These are phyloP conservation scores for Paramecium caudatum DNA, from an alignment of 73 alveolate genomes.

Conservation along the genomic window DNA sequence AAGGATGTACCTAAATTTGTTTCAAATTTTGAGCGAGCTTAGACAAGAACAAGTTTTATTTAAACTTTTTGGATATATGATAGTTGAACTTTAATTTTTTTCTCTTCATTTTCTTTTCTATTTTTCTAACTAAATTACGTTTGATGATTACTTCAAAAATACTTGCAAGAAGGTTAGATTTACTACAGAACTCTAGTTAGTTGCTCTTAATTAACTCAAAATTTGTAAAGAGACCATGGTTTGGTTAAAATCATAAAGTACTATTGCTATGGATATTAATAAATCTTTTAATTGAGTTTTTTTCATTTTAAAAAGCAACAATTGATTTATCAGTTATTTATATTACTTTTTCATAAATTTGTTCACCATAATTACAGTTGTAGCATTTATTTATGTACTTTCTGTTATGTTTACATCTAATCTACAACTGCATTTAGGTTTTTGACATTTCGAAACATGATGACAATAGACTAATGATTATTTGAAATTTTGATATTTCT, in stretches of 20 bases:
- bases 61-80: not conserved
- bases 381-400: conserved; percentile 31
- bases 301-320: not conserved
- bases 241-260: conserved; percentile 2
- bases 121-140: conserved; percentile 31
- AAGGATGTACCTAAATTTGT: conserved; percentile 40
- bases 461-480: not conserved
- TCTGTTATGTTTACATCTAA: not conserved
- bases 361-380: not conserved
- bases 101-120: conserved; percentile 6
- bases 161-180: not conserved
- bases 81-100: not conserved
- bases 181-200: not conserved
- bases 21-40: conserved; percentile 9
- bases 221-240: conserved; percentile 18
- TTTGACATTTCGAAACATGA: not conserved
- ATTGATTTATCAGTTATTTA: not conserved
- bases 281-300: not conserved
- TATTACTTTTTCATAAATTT: not conserved
- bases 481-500: not conserved
- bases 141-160: not conserved
- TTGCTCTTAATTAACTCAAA: not conserved
- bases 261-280: conserved; percentile 10
- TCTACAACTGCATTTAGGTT: not conserved
- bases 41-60: not conserved